Percentiles rank a stretch among this genome's conserved stretches.
Conservation (phyloP, 805 yeast species). For the Kluyveromyces wickerhamii region DNA sequence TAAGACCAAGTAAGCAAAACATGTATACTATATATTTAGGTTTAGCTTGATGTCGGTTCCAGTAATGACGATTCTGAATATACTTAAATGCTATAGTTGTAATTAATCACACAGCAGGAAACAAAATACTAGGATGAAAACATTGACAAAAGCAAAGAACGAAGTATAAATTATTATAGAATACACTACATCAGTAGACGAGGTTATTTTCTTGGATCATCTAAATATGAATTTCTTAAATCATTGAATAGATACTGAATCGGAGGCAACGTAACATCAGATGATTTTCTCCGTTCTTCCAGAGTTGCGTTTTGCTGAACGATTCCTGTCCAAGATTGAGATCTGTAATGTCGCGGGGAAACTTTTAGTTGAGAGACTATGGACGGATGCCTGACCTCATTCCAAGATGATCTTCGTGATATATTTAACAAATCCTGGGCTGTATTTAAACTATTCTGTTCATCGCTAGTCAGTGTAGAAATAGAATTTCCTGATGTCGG, state of each 20-base stretch:
- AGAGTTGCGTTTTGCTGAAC: neutral
- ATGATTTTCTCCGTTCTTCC: conserved; percentile 2
- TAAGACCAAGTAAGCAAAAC: too few relatives aligned
- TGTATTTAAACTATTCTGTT: conserved; percentile 1
- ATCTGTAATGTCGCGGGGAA: conserved; percentile 1
- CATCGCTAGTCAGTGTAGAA: conserved; percentile 2
- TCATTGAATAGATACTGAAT: conserved; percentile 2
- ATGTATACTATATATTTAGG: too few relatives aligned
- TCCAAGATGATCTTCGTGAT: conserved; percentile 6
- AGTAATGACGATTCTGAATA: too few relatives aligned
- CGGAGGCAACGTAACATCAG: conserved; percentile 4
- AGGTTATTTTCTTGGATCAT: neutral
- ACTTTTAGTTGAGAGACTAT: conserved; percentile 3
- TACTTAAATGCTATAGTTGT: too few relatives aligned
- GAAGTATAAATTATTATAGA: neutral
- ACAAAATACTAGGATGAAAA: too few relatives aligned
- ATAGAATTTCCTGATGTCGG: neutral
- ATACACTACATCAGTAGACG: too few relatives aligned
- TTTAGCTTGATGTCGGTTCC: too few relatives aligned
- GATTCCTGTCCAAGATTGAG: conserved; percentile 5
- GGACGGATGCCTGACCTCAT: neutral
- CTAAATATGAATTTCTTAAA: conserved; percentile 1
- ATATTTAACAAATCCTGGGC: conserved; percentile 9
- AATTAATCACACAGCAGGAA: too few relatives aligned
- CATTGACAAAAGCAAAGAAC: neutral